Evolutionary conservation across 164 flowering plant genomes (phyloP), one percentile per base, ranked within the genome.

Genomic region (Akebia trifoliata): DNA sequence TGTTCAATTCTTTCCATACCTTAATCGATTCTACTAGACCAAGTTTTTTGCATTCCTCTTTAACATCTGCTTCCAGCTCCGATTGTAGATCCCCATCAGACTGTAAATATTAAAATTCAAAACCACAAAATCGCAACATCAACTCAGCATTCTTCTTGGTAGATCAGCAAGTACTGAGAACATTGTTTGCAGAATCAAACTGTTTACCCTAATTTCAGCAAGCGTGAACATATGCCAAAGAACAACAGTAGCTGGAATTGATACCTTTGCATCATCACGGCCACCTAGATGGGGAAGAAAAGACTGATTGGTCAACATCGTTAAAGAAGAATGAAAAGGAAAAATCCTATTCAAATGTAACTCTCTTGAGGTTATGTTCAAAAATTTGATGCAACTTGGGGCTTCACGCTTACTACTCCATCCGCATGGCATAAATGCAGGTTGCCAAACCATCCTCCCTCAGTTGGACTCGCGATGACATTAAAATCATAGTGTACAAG

Each of bases 171-270:
- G n/a, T n/a, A 10, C 9, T 34, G 52, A 21, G 28, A 42, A 11
- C 35, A 12, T 10, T 30, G 24, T 40, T 54, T 34, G 30, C 7
- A 52, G 24, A 9, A 1, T 20, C 3, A 18, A 9, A 65, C 3
- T 25, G 20, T 15, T 67, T 78, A 90, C 97, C 85, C 92, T 84
- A 80, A 93, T 76, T 74, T 90, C 97, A 43, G 92, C 82, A 63
- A 90, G 82, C 18, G 84, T 69, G 72, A 94, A 94, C 99, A 90
- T 86, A 59, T 76, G 54, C 10, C 90, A 78, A 7, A 94, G 91
- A 67, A 88, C 46, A 65, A 94, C 80, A 59, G 99, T 85, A 28
- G 93, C 80, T 44, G 99, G 90, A 64, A 90, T 78, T 34, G 70
- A 70, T 66, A 86, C 28, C 70, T 90, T 94, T 34, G 86, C 70